Conservation (phyloP, 2,329 filamentous ascomycete species). For the Cordyceps cicadae region DNA sequence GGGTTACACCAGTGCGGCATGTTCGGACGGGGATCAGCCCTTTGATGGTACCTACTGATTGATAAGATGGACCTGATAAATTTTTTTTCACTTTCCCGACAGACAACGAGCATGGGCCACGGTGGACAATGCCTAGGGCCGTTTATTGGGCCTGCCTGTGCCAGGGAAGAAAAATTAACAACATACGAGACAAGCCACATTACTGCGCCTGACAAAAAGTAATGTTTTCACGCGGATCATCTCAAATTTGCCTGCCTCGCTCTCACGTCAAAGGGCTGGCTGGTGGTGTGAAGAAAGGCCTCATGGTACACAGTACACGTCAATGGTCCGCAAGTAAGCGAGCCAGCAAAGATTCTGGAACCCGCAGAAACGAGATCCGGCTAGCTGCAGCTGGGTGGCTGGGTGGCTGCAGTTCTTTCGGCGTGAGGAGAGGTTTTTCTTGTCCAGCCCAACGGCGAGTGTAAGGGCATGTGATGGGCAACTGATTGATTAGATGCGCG, state of each 20-base stretch:
- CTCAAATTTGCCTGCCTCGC: too few species aligned
- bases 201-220: neutral
- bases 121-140: neutral
- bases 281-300: neutral
- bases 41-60: neutral
- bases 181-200: slow-evolving; percentile 2
- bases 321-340: neutral
- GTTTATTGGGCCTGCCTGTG: neutral
- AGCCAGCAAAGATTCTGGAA: neutral
- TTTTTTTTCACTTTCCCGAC: neutral
- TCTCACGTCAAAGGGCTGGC: too few species aligned
- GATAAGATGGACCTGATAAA: slow-evolving; percentile 11
- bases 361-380: neutral
- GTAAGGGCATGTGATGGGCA: too few species aligned
- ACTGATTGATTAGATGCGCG: slow-evolving; percentile 1
- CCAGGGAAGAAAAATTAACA: slow-evolving; percentile 4
- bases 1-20: neutral
- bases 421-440: neutral
- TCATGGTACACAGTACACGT: neutral
- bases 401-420: neutral
- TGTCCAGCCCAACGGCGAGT: neutral
- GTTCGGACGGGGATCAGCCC: neutral
- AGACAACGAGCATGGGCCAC: neutral
- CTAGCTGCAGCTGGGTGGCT: neutral
- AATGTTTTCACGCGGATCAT: neutral